phyloP scores from a whole-genome alignment of 1,284 basidiomycete species.

The Rhodotorula sp. region DNA sequence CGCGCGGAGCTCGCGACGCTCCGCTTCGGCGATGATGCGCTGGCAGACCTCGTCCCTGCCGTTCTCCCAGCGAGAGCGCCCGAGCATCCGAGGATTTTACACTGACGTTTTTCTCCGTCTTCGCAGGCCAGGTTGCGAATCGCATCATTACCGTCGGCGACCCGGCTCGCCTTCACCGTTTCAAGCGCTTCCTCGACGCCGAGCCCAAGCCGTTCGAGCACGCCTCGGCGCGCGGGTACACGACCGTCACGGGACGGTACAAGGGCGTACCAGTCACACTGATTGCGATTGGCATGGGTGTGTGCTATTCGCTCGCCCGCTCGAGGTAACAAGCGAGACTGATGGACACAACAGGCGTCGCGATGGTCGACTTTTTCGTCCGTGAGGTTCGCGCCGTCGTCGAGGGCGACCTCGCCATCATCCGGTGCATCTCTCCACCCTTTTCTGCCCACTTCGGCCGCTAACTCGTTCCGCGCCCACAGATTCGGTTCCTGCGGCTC shows the following conservation, averaged over 20 bases:
- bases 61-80: not conserved
- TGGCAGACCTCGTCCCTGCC: too few relatives aligned
- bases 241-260: constrained; percentile 76
- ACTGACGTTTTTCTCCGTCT: not conserved
- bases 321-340: not conserved
- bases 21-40: too few relatives aligned
- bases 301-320: constrained; percentile 2
- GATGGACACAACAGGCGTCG: constrained; percentile 44
- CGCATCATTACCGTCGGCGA: constrained; percentile 77
- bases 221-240: constrained; percentile 72
- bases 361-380: constrained; percentile 82
- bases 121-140: constrained; percentile 71
- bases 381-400: constrained; percentile 77
- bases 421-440: constrained; percentile 56
- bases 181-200: constrained; percentile 65
- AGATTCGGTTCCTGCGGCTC: constrained; percentile 78
- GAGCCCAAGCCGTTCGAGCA: constrained; percentile 59
- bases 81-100: too few relatives aligned
- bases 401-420: constrained; percentile 71
- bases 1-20: too few relatives aligned
- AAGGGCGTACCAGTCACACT: constrained; percentile 68
- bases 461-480: too few relatives aligned
- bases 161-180: constrained; percentile 64
- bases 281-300: constrained; percentile 80
- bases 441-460: too few relatives aligned